Evolutionary conservation across 2,329 filamentous ascomycete genomes (phyloP).

Genomic region (Fusarium napiforme): DNA sequence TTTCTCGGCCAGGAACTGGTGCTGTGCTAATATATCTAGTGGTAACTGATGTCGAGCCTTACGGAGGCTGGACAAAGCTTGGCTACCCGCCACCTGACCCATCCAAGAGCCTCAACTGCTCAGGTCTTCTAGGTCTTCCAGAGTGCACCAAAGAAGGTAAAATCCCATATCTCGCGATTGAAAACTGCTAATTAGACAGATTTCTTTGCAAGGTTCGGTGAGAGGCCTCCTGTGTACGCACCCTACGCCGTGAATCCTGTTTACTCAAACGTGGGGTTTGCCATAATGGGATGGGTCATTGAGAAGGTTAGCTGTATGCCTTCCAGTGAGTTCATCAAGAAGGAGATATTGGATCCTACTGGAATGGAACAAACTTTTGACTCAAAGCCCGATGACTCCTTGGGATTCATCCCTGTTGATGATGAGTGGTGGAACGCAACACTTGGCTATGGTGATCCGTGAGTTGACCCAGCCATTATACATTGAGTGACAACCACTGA

Average conservation of each 20-base stretch:
- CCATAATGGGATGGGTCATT: conserved; percentile 6
- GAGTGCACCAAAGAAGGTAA: background rate
- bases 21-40: background rate
- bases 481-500: background rate
- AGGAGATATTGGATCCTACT: conserved; percentile 1
- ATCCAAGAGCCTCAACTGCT: conserved; percentile 16
- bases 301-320: conserved; percentile 18
- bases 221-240: conserved; percentile 10
- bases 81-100: background rate
- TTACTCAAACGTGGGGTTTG: conserved; percentile 9
- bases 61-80: conserved; percentile 21
- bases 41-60: conserved; percentile 7
- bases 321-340: conserved; percentile 14
- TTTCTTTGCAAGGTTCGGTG: conserved; percentile 12
- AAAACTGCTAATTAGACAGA: background rate
- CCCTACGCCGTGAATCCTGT: background rate
- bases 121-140: conserved; percentile 3
- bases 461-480: too few species aligned
- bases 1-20: accelerated
- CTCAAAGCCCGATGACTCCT: background rate
- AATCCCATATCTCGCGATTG: accelerated
- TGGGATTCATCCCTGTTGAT: conserved; percentile 1
- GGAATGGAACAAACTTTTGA: conserved; percentile 7
- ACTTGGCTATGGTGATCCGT: conserved; percentile 18
- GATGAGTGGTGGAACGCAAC: conserved; percentile 27